A percentile compares a stretch with the other conserved stretches of the same genome.
phyloP scores from a whole-genome alignment of 2,329 filamentous ascomycete species.

The Thermomyces lanuginosus region DNA sequence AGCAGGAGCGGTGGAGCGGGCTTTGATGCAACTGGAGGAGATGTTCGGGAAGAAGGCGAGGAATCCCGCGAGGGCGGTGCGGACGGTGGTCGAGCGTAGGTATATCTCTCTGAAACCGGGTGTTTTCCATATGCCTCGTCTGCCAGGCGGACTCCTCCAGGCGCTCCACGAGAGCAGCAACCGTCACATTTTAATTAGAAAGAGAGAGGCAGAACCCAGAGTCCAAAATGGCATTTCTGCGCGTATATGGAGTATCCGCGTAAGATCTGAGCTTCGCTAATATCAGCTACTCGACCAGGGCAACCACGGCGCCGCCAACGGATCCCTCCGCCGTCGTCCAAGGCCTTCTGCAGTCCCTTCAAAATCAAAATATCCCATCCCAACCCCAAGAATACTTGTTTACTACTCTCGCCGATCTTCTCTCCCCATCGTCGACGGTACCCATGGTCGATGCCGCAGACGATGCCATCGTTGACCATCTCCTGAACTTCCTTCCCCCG shows the following conservation, averaged over 20 bases:
- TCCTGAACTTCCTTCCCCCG: constrained; percentile 65
- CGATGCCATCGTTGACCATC: constrained; percentile 48
- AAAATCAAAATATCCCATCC: constrained; percentile 33
- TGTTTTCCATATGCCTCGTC: constrained; percentile 3
- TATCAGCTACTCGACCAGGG: too few relatives aligned
- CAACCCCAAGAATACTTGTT: constrained; percentile 47
- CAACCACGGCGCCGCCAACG: constrained; percentile 39
- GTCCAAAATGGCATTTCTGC: too few relatives aligned
- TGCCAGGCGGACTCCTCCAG: too few relatives aligned
- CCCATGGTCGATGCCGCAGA: constrained; percentile 57
- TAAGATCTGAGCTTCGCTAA: too few relatives aligned
- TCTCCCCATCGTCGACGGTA: constrained; percentile 61
- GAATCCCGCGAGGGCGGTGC: constrained; percentile 80
- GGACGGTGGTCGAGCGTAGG: constrained; percentile 99
- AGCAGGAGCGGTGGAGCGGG: constrained; percentile 68
- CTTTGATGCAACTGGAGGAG: constrained; percentile 72
- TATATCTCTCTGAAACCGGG: constrained; percentile 34
- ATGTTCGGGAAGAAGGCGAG: constrained; percentile 79
- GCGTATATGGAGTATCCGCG: too few relatives aligned
- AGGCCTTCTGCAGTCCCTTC: constrained; percentile 74
- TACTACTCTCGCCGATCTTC: constrained; percentile 71
- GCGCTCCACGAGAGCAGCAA: too few relatives aligned
- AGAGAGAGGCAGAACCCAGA: constrained; percentile 2
- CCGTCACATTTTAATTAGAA: too few relatives aligned
- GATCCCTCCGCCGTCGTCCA: constrained; percentile 68